phyloP scores from a whole-genome alignment of 768 basidiomycete species.

The Tephrocybe sp. region DNA sequence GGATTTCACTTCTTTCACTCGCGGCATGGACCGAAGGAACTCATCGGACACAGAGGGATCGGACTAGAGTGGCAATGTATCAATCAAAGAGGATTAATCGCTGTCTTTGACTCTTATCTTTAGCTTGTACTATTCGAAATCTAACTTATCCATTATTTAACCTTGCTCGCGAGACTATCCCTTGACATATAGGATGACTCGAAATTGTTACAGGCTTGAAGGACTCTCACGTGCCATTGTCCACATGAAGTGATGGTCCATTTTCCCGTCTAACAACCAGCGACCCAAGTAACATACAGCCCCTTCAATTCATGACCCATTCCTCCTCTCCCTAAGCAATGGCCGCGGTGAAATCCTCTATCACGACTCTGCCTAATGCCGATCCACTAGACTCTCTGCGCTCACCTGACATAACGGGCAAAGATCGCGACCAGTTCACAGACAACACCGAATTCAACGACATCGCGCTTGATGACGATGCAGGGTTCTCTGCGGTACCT shows the following conservation, averaged over 20 bases:
- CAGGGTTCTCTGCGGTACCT: conserved; percentile 35
- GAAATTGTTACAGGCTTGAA: background rate
- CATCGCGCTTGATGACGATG: conserved; percentile 53
- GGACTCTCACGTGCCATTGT: conserved; percentile 9
- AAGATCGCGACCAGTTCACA: conserved; percentile 35
- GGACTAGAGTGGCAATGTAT: conserved; percentile 21
- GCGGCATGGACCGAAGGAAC: conserved; percentile 23
- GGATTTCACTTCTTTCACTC: conserved; percentile 13
- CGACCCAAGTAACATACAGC: conserved; percentile 8
- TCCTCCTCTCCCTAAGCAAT: conserved; percentile 14
- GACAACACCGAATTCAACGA: conserved; percentile 71
- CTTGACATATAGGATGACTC: too few relatives aligned
- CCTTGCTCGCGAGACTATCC: background rate
- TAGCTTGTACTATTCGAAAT: background rate
- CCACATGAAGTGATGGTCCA: conserved; percentile 7
- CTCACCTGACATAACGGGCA: conserved; percentile 41
- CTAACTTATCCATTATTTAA: conserved; percentile 14
- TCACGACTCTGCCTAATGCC: conserved; percentile 8
- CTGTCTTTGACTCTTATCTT: background rate
- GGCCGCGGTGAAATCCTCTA: conserved; percentile 17
- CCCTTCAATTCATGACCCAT: conserved; percentile 14
- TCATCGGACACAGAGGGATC: conserved; percentile 36
- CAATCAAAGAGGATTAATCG: background rate
- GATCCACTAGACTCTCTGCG: conserved; percentile 47
- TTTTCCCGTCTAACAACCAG: conserved; percentile 13